Evolutionary conservation across 1,139 yeast genomes (phyloP).

Genomic region (Yamadazyma triangularis): DNA sequence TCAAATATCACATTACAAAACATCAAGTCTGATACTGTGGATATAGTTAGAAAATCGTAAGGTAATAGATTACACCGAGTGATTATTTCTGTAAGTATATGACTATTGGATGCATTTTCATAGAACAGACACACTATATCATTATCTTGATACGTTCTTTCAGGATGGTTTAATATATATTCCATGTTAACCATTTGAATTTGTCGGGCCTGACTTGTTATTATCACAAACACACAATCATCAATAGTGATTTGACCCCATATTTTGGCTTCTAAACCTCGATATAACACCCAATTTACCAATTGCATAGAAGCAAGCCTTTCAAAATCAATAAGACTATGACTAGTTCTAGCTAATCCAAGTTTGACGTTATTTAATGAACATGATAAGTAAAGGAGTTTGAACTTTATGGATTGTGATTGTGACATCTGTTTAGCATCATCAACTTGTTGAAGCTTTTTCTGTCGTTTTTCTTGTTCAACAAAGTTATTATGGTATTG

Average conservation of each 20-base stretch:
- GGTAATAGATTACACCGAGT: conserved; percentile 11
- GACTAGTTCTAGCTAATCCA: conserved; percentile 8
- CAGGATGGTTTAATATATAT: too few relatives aligned
- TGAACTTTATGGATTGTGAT: conserved; percentile 8
- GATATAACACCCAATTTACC: conserved; percentile 5
- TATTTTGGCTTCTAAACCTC: conserved; percentile 9
- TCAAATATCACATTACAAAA: conserved; percentile 14
- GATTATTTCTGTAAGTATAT: conserved; percentile 4
- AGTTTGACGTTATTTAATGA: conserved; percentile 8
- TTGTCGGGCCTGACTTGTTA: conserved; percentile 9
- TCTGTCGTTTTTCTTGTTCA: conserved; percentile 26
- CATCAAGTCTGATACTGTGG: conserved; percentile 7
- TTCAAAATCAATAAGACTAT: conserved; percentile 9
- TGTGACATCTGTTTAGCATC: conserved; percentile 4
- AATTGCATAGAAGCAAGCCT: conserved; percentile 5
- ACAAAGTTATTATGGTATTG: conserved; percentile 29
- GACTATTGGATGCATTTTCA: not conserved
- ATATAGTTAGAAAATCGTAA: conserved; percentile 12
- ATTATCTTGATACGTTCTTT: not conserved
- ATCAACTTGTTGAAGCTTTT: conserved; percentile 4
- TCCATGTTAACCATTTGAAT: conserved; percentile 8
- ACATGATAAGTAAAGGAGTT: conserved; percentile 6
- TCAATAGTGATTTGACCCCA: conserved; percentile 10
- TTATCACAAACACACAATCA: conserved; percentile 5
- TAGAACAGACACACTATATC: not conserved